Evolutionary conservation across 176 grass and related monocot species (phyloP).

Genomic region (Melocanna baccifera): DNA sequence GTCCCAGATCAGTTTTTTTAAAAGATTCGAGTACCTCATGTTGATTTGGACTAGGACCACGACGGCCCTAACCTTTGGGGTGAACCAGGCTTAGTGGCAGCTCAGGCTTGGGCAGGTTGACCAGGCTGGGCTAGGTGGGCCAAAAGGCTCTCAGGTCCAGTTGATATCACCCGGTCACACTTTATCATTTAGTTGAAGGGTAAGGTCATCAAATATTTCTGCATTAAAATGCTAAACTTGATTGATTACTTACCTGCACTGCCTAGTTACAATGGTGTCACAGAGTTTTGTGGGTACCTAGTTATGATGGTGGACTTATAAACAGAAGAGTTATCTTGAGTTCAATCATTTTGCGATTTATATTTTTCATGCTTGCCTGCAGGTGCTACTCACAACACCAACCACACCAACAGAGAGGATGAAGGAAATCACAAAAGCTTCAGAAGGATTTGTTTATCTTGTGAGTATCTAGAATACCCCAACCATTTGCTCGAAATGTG

Average conservation of each 20-base stretch:
- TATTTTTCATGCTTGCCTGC: not conserved
- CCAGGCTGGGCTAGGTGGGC: not conserved
- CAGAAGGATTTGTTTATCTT: slow-evolving; percentile 65
- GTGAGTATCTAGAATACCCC: slow-evolving; percentile 30
- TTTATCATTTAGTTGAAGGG: not conserved
- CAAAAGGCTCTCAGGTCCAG: not conserved
- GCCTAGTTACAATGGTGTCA: not conserved
- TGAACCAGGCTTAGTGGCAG: not conserved
- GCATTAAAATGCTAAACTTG: slow-evolving; percentile 2
- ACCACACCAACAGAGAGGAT: slow-evolving; percentile 49
- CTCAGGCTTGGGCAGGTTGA: not conserved
- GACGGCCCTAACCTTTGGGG: not conserved
- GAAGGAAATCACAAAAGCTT: slow-evolving; percentile 44
- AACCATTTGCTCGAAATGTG: not conserved
- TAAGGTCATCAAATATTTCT: not conserved
- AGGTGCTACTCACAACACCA: slow-evolving; percentile 68
- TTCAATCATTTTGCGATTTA: not conserved
- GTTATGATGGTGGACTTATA: not conserved
- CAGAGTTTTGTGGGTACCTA: not conserved
- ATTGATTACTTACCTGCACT: not conserved
- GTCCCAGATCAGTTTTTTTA: not conserved
- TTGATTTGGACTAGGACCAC: not conserved
- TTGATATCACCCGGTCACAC: not conserved
- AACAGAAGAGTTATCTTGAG: not conserved
- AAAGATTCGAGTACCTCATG: not conserved